A percentile compares a stretch with the other conserved stretches of the same genome.
Evolutionary conservation across 139 green algal species (phyloP).

Genomic region (Chlamydomonas sp.): DNA sequence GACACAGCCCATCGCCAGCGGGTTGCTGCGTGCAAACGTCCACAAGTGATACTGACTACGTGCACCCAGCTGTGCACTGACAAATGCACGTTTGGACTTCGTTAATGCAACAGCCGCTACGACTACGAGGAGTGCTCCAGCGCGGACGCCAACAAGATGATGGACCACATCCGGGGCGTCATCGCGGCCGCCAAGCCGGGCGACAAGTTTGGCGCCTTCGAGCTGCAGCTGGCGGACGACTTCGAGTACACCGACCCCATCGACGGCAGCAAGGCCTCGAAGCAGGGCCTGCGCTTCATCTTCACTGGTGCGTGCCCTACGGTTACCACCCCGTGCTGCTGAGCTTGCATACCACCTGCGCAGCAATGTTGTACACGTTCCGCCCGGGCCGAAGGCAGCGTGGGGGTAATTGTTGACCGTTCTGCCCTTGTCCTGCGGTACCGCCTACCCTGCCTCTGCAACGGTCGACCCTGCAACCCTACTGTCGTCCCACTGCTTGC

Average conservation of each 20-base stretch:
- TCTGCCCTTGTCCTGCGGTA: background rate
- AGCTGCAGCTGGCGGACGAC: constrained; percentile 91
- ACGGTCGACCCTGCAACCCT: too few relatives aligned
- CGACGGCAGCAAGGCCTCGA: constrained; percentile 88
- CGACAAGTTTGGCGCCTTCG: constrained; percentile 84
- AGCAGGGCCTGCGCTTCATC: constrained; percentile 97
- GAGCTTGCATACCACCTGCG: too few relatives aligned
- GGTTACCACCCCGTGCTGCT: background rate
- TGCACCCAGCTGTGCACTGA: too few relatives aligned
- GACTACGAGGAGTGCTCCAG: constrained; percentile 94
- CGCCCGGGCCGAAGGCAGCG: background rate
- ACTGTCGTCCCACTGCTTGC: background rate
- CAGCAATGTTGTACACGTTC: too few relatives aligned
- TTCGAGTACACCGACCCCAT: constrained; percentile 98
- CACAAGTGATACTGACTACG: too few relatives aligned
- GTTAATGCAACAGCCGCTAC: constrained; percentile 74
- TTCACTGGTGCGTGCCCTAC: constrained; percentile 69
- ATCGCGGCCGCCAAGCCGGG: constrained; percentile 65
- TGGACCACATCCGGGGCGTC: constrained; percentile 84
- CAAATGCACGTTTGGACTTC: too few relatives aligned
- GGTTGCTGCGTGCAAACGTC: too few relatives aligned
- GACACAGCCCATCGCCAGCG: too few relatives aligned
- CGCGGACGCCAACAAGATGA: constrained; percentile 84
- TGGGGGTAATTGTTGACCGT: background rate
- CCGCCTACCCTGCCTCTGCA: too few relatives aligned